Base-by-base conservation (phyloP, 495 filamentous ascomycete species). In the Astrothelium macrocarpum region DNA sequence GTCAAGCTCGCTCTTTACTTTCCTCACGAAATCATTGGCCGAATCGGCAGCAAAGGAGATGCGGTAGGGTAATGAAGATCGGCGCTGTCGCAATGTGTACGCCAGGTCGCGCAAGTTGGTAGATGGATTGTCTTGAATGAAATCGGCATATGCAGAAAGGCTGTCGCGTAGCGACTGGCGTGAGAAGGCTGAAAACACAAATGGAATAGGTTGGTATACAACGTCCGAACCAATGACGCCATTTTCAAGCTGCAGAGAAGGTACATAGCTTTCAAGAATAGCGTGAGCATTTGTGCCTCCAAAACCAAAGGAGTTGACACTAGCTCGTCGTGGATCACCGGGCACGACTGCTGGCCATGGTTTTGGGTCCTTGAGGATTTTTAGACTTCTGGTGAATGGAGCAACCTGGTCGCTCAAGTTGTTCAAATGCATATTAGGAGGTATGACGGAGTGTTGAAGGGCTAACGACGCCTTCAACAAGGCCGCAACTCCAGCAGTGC, bases 231-330 rank as follows among this genome's bases (percentile, higher is more conserved):
- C 34, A 39, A 39, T n/a, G n/a, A n/a, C n/a, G n/a, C n/a, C n/a
- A n/a, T n/a, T n/a, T n/a, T n/a, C n/a, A n/a, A n/a, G n/a, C n/a
- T n/a, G 34, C 34, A 5, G 34, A 39, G 34, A 39, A 39, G 5
- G 34, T 14, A 5, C 34, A 39, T 39, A 14, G 14, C 34, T 39
- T 14, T 39, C 34, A 5, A 39, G 34, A 39, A 39, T 20, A 34
- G 82, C 64, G 31, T 75, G 77, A 11, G 78, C 82, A 60, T 82
- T 84, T 42, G 82, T 78, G 64, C 80, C 79, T 14, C 83, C 81
- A 11, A 83, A 80, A 29, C 82, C 82, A 73, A 88, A 88, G 73
- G 90, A 90, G 68, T 84, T 86, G 36, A 91, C 68, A 64, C 89
- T 81, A n/a, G 84, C 80, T 5, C 78, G 71, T 20, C 87, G 77